Evolutionary conservation across 495 filamentous ascomycete genomes (phyloP), one percentile per base, ranked within the genome.

Genomic region (Podospora pseudoanserina): DNA sequence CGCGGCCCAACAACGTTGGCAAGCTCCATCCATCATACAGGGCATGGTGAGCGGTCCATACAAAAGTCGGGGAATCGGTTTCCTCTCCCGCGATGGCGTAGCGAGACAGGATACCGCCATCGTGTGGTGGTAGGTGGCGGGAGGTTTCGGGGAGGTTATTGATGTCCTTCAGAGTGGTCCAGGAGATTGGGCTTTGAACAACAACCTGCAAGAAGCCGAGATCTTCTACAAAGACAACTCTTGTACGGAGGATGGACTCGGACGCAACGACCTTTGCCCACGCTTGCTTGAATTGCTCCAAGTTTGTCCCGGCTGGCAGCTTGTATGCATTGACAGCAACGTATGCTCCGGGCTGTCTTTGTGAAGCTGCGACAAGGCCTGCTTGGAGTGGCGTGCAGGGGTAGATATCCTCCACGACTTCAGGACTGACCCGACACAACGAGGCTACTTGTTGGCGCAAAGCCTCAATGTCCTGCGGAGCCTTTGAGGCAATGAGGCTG

Each of bases 1-100:
- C 74, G 0, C 67, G 66, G 19, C 9, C 23, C 7, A 75, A 57
- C 13, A 72, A 39, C 0, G 84, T 70, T 2, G 77, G 74, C 63
- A 86, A 75, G 11, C 82, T 86, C 85, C 85, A 90, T 30, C 87
- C 87, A 67, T 91, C 88, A 67, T 89, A 91, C 3, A 90, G 69
- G 0, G 85, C 83, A 71, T 91, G 88, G 68, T 90, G 88, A 4
- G 85, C 77, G 7, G 73, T 71, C 72, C 71, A 74, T 19, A 69
- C 63, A 62, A 78, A 76, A 1, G 84, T 87, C 78, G 85, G 78
- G 73, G 85, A 82, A 54, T 79, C 26, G 11, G 9, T 58, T 19
- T 56, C 55, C 20, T 67, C 70, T 11, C 53, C 62, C 63, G 66
- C 49, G 53, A 72, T 62, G 26, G 66, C 19, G 63, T 73, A 69